A percentile compares a stretch with the other conserved stretches of the same genome.
Conservation (phyloP, 345 rosid species). For the Iberis pinnata region DNA sequence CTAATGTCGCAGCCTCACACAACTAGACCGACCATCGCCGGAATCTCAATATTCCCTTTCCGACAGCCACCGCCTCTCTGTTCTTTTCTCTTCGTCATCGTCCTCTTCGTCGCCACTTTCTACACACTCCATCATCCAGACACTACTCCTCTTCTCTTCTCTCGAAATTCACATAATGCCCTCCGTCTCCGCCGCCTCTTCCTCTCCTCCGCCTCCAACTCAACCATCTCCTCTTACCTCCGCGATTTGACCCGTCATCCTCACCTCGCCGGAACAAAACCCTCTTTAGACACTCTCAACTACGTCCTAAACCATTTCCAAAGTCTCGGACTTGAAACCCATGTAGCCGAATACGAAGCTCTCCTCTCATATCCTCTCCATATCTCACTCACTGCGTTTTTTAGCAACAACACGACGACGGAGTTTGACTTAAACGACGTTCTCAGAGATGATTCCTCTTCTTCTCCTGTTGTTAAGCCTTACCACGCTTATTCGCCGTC, state of each 20-base stretch:
- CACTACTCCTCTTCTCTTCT: slow-evolving; percentile 5
- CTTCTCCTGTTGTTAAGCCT: slow-evolving; percentile 40
- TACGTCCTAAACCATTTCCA: slow-evolving; percentile 61
- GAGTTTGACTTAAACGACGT: slow-evolving; percentile 38
- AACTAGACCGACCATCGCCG: slow-evolving; percentile 28
- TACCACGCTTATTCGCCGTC: slow-evolving; percentile 97
- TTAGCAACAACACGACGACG: slow-evolving; percentile 41
- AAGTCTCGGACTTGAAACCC: slow-evolving; percentile 50
- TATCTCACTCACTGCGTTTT: slow-evolving; percentile 45
- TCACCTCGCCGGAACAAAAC: slow-evolving; percentile 81
- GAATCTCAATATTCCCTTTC: slow-evolving; percentile 19
- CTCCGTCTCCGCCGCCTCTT: slow-evolving; percentile 42
- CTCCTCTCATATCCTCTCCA: slow-evolving; percentile 69
- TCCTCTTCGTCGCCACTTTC: slow-evolving; percentile 51
- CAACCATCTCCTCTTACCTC: slow-evolving; percentile 71
- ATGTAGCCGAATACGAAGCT: slow-evolving; percentile 38
- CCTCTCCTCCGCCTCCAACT: slow-evolving; percentile 64
- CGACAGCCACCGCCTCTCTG: slow-evolving; percentile 44
- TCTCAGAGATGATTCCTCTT: slow-evolving; percentile 11
- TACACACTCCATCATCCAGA: slow-evolving; percentile 42
- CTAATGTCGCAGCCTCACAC: slow-evolving; percentile 41
- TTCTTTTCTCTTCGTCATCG: slow-evolving; percentile 37
- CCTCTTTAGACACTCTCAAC: slow-evolving; percentile 42
- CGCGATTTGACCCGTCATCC: slow-evolving; percentile 64
- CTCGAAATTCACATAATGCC: slow-evolving; percentile 30